Evolutionary conservation across 805 yeast species (phyloP).

Genomic region (Phaffomyces thermotolerans): DNA sequence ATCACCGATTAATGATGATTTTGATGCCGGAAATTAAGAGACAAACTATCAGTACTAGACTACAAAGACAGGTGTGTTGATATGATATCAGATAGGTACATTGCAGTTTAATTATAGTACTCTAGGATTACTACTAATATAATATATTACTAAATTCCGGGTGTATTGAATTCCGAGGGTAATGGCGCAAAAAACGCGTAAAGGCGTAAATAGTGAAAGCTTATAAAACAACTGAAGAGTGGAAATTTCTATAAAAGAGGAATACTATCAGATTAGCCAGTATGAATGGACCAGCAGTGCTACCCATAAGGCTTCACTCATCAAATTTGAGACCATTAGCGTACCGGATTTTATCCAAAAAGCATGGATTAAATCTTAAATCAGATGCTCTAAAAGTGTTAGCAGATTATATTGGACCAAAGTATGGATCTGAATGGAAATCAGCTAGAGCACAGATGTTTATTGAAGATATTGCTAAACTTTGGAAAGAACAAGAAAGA

Average conservation of each 20-base stretch:
- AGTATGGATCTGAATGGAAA: slow-evolving; percentile 85
- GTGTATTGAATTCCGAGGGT: no score
- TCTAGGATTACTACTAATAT: no score
- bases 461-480: slow-evolving; percentile 68
- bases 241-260: not conserved
- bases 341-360: slow-evolving; percentile 81
- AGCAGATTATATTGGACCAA: slow-evolving; percentile 67
- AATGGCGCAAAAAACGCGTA: not conserved
- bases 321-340: slow-evolving; percentile 87
- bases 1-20: no score
- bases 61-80: no score
- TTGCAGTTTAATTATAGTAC: no score
- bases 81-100: no score
- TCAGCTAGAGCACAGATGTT: slow-evolving; percentile 52
- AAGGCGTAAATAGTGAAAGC: not conserved
- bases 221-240: not conserved
- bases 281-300: slow-evolving; percentile 32
- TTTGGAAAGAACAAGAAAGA: slow-evolving; percentile 86
- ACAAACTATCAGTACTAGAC: no score
- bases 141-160: no score
- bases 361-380: slow-evolving; percentile 85
- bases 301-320: slow-evolving; percentile 76
- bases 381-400: slow-evolving; percentile 71
- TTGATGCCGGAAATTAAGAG: no score
- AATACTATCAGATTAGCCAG: not conserved